phyloP scores from a whole-genome alignment of 1,284 basidiomycete species.

The Melampsora larici-populina region DNA sequence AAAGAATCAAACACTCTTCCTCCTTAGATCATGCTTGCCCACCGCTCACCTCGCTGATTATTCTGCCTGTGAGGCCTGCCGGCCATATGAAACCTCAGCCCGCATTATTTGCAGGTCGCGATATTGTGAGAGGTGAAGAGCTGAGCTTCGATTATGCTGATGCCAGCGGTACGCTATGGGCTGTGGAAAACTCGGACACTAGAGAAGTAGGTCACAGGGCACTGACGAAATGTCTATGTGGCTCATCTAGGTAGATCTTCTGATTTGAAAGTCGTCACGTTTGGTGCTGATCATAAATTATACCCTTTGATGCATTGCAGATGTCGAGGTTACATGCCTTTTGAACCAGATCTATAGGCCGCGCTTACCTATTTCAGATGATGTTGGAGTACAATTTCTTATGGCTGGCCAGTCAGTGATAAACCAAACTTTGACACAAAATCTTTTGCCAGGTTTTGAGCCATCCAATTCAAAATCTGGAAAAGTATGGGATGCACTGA shows the following conservation, averaged over 20 bases:
- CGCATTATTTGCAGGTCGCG: constrained; percentile 20
- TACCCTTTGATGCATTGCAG: background rate
- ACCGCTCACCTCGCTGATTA: constrained; percentile 37
- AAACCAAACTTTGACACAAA: no score
- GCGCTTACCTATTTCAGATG: no score
- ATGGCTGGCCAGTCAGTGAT: no score
- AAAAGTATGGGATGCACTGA: no score
- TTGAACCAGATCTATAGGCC: background rate
- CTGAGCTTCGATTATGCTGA: constrained; percentile 42
- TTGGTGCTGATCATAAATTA: background rate
- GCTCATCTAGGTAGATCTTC: constrained; percentile 5
- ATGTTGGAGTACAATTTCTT: no score
- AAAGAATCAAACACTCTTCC: background rate
- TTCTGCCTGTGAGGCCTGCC: constrained; percentile 34
- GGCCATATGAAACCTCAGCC: constrained; percentile 11
- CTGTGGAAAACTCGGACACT: background rate
- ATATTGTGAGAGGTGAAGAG: constrained; percentile 32
- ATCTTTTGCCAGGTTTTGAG: no score
- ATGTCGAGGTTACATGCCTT: constrained; percentile 18
- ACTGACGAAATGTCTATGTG: constrained; percentile 12
- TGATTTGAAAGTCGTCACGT: background rate
- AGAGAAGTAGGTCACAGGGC: background rate
- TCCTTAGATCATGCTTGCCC: constrained; percentile 42
- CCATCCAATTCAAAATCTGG: no score
- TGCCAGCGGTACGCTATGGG: background rate